phyloP scores from a whole-genome alignment of 306 rosid genomes.

The Leucaena leucocephala region DNA sequence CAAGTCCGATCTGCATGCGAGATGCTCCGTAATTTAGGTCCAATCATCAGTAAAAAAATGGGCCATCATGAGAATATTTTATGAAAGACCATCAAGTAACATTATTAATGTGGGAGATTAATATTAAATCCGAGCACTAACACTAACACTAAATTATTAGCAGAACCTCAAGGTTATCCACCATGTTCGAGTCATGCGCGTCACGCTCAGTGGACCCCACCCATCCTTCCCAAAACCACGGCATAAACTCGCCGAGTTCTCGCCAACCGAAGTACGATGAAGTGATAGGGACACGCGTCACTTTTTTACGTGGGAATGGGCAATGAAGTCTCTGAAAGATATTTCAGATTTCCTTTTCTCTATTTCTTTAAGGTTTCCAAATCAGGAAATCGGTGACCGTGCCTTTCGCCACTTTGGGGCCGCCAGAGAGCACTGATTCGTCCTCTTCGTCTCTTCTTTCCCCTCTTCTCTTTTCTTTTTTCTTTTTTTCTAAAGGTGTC shows the following conservation, averaged over 20 bases:
- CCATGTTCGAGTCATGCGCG: conserved; percentile 16
- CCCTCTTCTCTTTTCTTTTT: no score
- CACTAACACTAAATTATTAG: neutral
- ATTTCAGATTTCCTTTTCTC: conserved; percentile 1
- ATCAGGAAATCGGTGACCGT: conserved; percentile 40
- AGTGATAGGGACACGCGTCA: conserved; percentile 28
- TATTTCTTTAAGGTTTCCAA: conserved; percentile 50
- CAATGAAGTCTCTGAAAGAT: neutral
- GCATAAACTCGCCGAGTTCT: conserved; percentile 6
- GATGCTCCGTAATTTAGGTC: neutral
- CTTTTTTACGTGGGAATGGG: neutral
- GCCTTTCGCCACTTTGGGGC: conserved; percentile 13
- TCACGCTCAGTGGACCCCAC: neutral
- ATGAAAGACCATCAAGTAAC: neutral
- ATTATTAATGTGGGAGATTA: neutral
- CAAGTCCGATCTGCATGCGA: neutral
- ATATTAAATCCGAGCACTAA: neutral
- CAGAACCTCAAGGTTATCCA: neutral
- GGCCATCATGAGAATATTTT: neutral
- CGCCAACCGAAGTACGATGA: conserved; percentile 23
- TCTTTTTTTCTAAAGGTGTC: no score
- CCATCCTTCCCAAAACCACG: neutral
- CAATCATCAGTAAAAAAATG: neutral
- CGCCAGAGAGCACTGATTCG: conserved; percentile 6
- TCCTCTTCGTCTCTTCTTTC: neutral